Conservation (phyloP, 192 early-diverging fungal species). For the Coemansia sp. region DNA sequence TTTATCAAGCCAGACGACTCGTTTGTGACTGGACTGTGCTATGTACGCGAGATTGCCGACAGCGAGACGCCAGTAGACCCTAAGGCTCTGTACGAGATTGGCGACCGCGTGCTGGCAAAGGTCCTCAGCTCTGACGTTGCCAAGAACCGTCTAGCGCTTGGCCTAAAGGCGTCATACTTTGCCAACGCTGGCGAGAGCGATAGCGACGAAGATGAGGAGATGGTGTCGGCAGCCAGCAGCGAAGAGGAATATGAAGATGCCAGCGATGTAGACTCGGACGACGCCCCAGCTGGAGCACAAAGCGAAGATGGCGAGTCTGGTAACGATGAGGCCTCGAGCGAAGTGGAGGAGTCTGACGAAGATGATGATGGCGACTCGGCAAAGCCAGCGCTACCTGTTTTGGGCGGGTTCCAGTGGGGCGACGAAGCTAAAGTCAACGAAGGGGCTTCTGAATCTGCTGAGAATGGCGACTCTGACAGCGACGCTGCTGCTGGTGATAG, state of each 20-base stretch:
- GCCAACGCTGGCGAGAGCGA: slow-evolving; percentile 51
- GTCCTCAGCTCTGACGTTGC: slow-evolving; percentile 71
- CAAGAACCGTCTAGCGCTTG: slow-evolving; percentile 68
- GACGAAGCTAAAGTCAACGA: slow-evolving; percentile 43
- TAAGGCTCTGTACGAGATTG: slow-evolving; percentile 69
- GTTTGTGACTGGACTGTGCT: slow-evolving; percentile 78
- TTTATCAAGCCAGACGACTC: slow-evolving; percentile 79
- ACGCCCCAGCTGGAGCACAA: neutral
- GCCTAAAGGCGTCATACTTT: slow-evolving; percentile 87
- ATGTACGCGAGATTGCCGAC: slow-evolving; percentile 81
- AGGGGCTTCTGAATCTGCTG: slow-evolving; percentile 22
- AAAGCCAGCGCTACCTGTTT: slow-evolving; percentile 30
- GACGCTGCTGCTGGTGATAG: slow-evolving; percentile 22
- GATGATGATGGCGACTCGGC: slow-evolving; percentile 1
- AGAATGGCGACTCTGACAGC: slow-evolving; percentile 26
- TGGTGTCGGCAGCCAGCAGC: slow-evolving; percentile 7
- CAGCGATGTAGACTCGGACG: slow-evolving; percentile 5
- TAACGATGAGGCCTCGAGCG: neutral
- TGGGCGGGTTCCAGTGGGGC: slow-evolving; percentile 54
- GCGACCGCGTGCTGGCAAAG: slow-evolving; percentile 79
- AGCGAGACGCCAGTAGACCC: slow-evolving; percentile 66
- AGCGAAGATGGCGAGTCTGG: slow-evolving; percentile 5
- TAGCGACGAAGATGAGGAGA: slow-evolving; percentile 25
- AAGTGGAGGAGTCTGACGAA: neutral
- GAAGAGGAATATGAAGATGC: slow-evolving; percentile 24